Evolutionary conservation across 2,329 filamentous ascomycete species (phyloP).

Genomic region (Aspergillus sp.): DNA sequence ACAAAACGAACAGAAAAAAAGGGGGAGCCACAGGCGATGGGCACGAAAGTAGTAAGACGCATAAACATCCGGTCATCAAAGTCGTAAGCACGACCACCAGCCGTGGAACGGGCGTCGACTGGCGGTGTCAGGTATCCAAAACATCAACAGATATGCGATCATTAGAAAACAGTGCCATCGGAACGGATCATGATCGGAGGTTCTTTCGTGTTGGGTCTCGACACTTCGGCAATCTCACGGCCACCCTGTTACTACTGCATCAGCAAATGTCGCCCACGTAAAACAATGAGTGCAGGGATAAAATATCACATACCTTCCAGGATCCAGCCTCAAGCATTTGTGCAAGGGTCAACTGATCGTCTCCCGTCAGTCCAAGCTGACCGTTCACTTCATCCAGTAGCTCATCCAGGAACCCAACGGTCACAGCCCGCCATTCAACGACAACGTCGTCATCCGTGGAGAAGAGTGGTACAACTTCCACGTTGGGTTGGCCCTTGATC

Average conservation of each 20-base stretch:
- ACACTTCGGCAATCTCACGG: conserved; percentile 92
- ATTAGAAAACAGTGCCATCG: conserved; percentile 91
- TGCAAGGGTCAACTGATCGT: conserved; percentile 72
- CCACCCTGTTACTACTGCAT: conserved; percentile 65
- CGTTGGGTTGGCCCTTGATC: conserved; percentile 69
- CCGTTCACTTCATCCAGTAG: conserved; percentile 69
- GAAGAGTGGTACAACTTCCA: conserved; percentile 75
- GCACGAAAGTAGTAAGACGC: conserved; percentile 13
- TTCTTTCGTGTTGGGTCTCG: conserved; percentile 92
- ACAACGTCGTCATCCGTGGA: conserved; percentile 74
- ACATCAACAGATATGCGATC: conserved; percentile 20
- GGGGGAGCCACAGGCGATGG: background rate
- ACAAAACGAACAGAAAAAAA: conserved; percentile 18
- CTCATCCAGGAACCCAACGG: conserved; percentile 73
- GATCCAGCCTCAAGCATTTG: conserved; percentile 94
- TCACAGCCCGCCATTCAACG: conserved; percentile 76
- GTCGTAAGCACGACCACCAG: conserved; percentile 34
- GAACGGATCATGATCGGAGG: conserved; percentile 95
- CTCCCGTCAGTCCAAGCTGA: conserved; percentile 67
- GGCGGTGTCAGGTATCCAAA: conserved; percentile 31
- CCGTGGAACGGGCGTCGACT: conserved; percentile 16
- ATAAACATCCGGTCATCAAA: conserved; percentile 33
- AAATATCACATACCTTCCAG: conserved; percentile 90
- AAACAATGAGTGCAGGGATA: background rate
- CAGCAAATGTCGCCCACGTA: conserved; percentile 21